Base-by-base conservation (phyloP, 169 alveolate genomes). In the Plasmodium vivax region DNA sequence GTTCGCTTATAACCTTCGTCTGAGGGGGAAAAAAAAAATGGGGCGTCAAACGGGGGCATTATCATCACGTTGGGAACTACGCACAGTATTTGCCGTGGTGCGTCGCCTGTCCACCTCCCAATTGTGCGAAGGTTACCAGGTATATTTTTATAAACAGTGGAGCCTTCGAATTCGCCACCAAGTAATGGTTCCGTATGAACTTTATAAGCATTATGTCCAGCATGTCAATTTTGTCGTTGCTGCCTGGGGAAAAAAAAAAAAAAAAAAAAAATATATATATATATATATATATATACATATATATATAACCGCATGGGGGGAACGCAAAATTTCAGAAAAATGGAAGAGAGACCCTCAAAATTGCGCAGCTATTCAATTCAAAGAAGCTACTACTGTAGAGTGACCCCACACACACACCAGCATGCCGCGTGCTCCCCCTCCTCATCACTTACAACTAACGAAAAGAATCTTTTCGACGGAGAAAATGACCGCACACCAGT, bases 1-100 rank as follows among this genome's bases (percentile, higher is more conserved):
- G 77, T 90, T 90, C 94, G 38, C 94, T 90, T 90, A 90, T 90
- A 79, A 90, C 72, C 54, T 90, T 90, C 14, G 94, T 90, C 94
- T 90, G 58, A 14, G 6, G 27, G 62, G 74, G 43, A 9, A 74
- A 84, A 84, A 38, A 84, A 43, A 2, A 19, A 32, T 56, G 30
- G 16, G 19, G 32, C 32, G 34, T 51, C 4, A 75, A 36, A 43
- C 38, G 56, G 51, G 51, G 32, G 45, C 30, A 45, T 43, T 19
- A 10, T 30, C 47, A 36, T 16, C 36, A 83, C 30, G 32, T 68
- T 47, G 45, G 3, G 23, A 19, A 14, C 4, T 83, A 1, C 6
- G 56, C 7, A 47, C 38, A 32, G 72, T 2, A 27, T 27, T 14
- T 83, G 12, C 27, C 5, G 36, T 83, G 58, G 10, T 51, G 16